These are phyloP conservation scores for Blastobotrys robertii DNA, from an alignment of 805 yeast genomes.

Conservation along the genomic window DNA sequence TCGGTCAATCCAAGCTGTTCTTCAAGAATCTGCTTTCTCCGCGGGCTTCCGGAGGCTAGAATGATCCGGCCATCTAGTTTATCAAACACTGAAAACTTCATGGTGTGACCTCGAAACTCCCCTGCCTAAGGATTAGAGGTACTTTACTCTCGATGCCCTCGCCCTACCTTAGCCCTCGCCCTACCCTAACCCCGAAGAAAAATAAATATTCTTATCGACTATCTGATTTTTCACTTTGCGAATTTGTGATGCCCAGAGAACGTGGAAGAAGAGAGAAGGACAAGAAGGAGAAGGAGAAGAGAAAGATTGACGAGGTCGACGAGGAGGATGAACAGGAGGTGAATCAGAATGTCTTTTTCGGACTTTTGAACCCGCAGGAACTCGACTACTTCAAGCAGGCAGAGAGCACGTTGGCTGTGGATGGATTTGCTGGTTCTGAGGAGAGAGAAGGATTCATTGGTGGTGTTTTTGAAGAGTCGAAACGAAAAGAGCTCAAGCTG, in stretches of 20 bases:
- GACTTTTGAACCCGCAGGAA: slow-evolving; percentile 75
- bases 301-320: slow-evolving; percentile 12
- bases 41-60: slow-evolving; percentile 78
- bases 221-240: no score
- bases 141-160: no score
- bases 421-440: slow-evolving; percentile 65
- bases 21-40: slow-evolving; percentile 61
- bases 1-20: slow-evolving; percentile 32
- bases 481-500: slow-evolving; percentile 82
- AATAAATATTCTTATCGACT: no score
- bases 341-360: slow-evolving; percentile 51
- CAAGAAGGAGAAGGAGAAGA: no score
- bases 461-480: slow-evolving; percentile 75
- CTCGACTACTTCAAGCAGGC: slow-evolving; percentile 89
- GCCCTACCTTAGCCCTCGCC: no score
- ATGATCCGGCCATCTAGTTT: slow-evolving; percentile 31
- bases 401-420: slow-evolving; percentile 71
- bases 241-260: no score
- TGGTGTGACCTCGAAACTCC: no score
- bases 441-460: slow-evolving; percentile 64
- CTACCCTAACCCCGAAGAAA: no score
- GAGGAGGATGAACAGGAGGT: background rate
- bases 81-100: no score
- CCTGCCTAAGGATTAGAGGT: no score
- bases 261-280: no score